Base-by-base conservation (phyloP, 1,139 yeast species). In the Candida sanyaensis region DNA sequence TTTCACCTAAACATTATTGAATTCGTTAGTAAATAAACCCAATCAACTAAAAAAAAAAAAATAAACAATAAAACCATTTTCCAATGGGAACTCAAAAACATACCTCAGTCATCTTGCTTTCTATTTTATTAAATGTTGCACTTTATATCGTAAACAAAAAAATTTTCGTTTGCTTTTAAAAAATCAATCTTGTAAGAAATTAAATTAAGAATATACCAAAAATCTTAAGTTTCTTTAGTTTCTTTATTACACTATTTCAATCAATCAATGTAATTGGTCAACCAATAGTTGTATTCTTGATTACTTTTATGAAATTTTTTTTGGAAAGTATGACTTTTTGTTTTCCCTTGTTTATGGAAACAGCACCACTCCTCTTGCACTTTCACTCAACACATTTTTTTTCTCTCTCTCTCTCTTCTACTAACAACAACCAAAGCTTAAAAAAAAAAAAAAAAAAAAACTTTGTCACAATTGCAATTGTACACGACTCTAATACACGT, bases 1-100 rank as follows among this genome's bases (percentile, higher is more conserved):
- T 71, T 88, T 87, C 40, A 88, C 88, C 76, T 81, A 55, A 37
- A 44, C 41, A 17, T 12, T 17, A 8, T n/a, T 37, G 33, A 10
- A 9, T 24, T 27, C 36, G 61, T 59, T 58, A 56, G 62, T 59
- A 53, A 23, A 21, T 17, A 34, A 34, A 13, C 11, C 38, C 8
- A 8, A 31, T 36, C 32, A 24, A 10, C 17, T 10, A 33, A 5
- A 12, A 17, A 31, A 32, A 2, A 29, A 33, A 32, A 17, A 31
- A 32, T 7, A 29, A 33, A 32, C 17, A 41, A 13, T 8, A 24
- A 41, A 3, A 17, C 7, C 10, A 36, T 9, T 6, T 12, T n/a
- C 27, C 27, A 24, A 9, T 36, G 3, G 7, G 12, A 9, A 13
- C 5, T 21, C 11, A 17, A 17, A 10, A 36, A 52, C 55, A 41